Evolutionary conservation across 495 filamentous ascomycete species (phyloP).

Genomic region (Ramalina peruviana): DNA sequence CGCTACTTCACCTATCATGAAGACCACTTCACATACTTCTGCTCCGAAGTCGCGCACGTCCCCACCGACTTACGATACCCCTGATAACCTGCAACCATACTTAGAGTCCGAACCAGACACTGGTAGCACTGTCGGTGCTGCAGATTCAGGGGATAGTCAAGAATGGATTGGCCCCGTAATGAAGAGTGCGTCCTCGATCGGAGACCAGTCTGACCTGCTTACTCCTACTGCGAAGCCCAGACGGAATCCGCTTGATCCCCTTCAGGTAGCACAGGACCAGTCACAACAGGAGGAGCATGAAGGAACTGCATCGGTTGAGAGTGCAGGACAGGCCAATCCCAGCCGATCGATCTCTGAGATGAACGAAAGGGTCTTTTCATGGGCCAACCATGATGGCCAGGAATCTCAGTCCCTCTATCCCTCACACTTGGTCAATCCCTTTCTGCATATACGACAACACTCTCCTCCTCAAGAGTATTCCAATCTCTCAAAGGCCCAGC

Average conservation of each 20-base stretch:
- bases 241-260: not conserved
- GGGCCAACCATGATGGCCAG: not conserved
- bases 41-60: constrained; percentile 1
- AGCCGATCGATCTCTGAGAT: not conserved
- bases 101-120: constrained; percentile 11
- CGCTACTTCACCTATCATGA: constrained; percentile 8
- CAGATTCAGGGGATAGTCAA: not conserved
- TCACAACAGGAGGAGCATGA: not conserved
- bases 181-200: not conserved
- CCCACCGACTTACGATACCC: constrained; percentile 4
- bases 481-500: no score
- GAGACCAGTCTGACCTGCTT: not conserved
- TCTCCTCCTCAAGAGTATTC: no score
- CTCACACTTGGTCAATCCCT: constrained; percentile 1
- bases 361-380: not conserved
- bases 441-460: not conserved
- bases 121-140: not conserved
- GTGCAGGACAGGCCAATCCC: not conserved
- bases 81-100: constrained; percentile 9
- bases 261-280: not conserved
- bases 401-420: not conserved
- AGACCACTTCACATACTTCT: constrained; percentile 5
- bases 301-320: not conserved
- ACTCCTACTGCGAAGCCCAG: not conserved
- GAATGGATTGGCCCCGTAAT: constrained; percentile 1